Evolutionary conservation across 176 grass and related monocot genomes (phyloP).

Genomic region (Otatea glauca): DNA sequence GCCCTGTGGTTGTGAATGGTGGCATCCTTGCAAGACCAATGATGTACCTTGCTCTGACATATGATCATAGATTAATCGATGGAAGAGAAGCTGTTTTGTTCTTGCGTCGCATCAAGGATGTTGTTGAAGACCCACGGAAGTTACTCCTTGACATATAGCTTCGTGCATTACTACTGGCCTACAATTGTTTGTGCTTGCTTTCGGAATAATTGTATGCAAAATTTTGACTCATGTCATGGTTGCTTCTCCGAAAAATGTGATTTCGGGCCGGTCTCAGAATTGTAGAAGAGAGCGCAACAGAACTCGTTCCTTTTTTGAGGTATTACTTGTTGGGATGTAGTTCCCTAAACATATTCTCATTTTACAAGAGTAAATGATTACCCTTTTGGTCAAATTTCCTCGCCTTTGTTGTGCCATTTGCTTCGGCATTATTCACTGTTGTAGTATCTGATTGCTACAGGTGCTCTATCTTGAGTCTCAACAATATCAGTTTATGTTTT

Average conservation of each 20-base stretch:
- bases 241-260: conserved; percentile 7
- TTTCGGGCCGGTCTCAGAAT: conserved; percentile 7
- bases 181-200: neutral
- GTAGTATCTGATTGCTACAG: neutral
- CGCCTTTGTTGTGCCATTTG: neutral
- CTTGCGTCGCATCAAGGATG: conserved; percentile 82
- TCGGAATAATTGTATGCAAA: conserved; percentile 38
- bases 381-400: neutral
- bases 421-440: neutral
- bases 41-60: conserved; percentile 84
- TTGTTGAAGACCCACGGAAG: conserved; percentile 79
- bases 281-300: conserved; percentile 33
- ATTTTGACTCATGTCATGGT: conserved; percentile 31
- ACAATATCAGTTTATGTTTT: neutral
- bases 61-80: conserved; percentile 80
- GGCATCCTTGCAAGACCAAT: conserved; percentile 67
- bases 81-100: conserved; percentile 88
- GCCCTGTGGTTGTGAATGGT: conserved; percentile 70
- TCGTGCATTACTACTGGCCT: neutral
- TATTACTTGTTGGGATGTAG: neutral
- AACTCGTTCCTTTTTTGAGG: neutral
- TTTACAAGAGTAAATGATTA: neutral
- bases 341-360: neutral
- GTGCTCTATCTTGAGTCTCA: neutral
- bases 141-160: conserved; percentile 75